A percentile compares a stretch with the other conserved stretches of the same genome.
Evolutionary conservation across 106 monocot species (phyloP).

Genomic region (Acanthochlamys bracteata): DNA sequence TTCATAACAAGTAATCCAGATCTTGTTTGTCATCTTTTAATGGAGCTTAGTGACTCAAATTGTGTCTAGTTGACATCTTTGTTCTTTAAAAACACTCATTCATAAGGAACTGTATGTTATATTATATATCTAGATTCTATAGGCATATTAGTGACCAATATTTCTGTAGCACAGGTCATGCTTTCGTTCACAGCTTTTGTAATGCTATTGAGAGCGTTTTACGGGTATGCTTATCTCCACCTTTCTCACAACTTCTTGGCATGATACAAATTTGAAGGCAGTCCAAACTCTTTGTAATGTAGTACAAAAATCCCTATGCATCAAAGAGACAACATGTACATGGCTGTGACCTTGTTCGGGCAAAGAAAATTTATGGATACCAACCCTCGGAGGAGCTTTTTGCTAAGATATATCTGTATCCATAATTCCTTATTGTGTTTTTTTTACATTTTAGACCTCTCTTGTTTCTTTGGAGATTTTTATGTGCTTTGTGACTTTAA

Average conservation of each 20-base stretch:
- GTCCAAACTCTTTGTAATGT: not conserved
- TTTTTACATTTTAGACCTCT: not conserved
- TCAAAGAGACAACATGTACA: slow-evolving; percentile 74
- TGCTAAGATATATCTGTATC: slow-evolving; percentile 89
- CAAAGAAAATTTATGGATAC: slow-evolving; percentile 86
- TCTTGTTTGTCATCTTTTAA: too few relatives aligned
- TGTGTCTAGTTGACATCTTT: too few relatives aligned
- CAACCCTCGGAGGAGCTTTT: slow-evolving; percentile 75
- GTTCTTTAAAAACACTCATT: too few relatives aligned
- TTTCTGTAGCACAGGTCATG: slow-evolving; percentile 36
- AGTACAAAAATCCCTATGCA: slow-evolving; percentile 32
- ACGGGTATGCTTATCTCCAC: slow-evolving; percentile 30
- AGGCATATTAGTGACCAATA: too few relatives aligned
- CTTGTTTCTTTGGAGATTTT: too few relatives aligned
- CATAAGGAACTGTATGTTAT: too few relatives aligned
- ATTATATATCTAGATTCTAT: too few relatives aligned
- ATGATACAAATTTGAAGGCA: not conserved
- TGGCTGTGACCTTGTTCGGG: slow-evolving; percentile 77
- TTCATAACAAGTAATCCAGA: too few relatives aligned
- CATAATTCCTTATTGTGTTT: slow-evolving; percentile 19
- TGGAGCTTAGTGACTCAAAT: too few relatives aligned
- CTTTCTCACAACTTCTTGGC: not conserved
- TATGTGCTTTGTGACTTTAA: too few relatives aligned
- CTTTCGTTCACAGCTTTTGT: slow-evolving; percentile 33
- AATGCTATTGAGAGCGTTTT: slow-evolving; percentile 69